Base-by-base conservation (phyloP, 2,329 filamentous ascomycete species). In the Rutstroemia sp. region DNA sequence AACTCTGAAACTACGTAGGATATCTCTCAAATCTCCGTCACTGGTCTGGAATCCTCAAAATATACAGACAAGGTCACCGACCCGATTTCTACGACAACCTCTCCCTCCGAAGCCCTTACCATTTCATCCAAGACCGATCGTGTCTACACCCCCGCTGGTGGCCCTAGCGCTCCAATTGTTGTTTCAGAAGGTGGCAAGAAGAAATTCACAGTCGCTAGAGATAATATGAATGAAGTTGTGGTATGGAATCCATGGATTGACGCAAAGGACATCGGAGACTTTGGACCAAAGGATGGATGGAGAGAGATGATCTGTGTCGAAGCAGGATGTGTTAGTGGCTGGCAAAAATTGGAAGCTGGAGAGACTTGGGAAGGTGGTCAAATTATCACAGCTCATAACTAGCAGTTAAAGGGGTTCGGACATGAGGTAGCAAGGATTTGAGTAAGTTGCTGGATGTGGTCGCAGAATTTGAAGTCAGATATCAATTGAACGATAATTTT, bases 181-280 rank as follows among this genome's bases (percentile, higher is more conserved):
- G 81, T 95, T 48, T 69, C 76, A 16, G 83, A 88, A 65, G 79
- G 73, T 50, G 85, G 82, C 58, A 79, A 80, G 67, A 77, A 84
- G 14, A 75, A 80, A 51, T 91, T 88, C 75, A 83, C 84, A 58
- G 78, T 97, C 55, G 82, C 87, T 42, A 83, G 94, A 60, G 90
- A 96, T 72, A 92, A 90, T 63, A 79, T 99, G 63, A 81, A 82
- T 60, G 89, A 97, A 64, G 85, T 94, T 16, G 92, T 96, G 1
- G 88, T 97, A 30, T 99, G 94, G 94, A 99, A 99, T 73, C 94
- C 94, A 1, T 96, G 92, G 91, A 78, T 80, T 42, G 89, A 92
- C 61, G 95, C 95, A 76, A 82, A 84, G 65, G 79, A 79, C 5
- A 95, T 96, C 75, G 84, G 77, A 52, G 94, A 99, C 72, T 96